A percentile compares a stretch with the other conserved stretches of the same genome.
phyloP scores from a whole-genome alignment of 805 yeast genomes.

The Starmerella etchellsii region DNA sequence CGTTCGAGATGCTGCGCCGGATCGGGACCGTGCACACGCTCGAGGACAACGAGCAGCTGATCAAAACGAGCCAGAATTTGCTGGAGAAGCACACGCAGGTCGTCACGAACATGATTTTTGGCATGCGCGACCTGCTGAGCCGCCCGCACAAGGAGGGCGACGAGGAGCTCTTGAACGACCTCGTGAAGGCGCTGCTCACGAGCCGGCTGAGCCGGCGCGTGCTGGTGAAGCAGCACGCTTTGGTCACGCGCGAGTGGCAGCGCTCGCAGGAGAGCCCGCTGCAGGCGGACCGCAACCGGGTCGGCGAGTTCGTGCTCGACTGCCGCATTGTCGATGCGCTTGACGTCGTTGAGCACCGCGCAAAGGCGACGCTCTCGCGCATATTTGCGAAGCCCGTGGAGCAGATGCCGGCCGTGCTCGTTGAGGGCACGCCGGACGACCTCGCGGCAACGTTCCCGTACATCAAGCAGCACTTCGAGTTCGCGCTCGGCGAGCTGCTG shows the following conservation, averaged over 20 bases:
- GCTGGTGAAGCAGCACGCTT: slow-evolving; percentile 80
- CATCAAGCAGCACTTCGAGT: slow-evolving; percentile 74
- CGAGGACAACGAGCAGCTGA: slow-evolving; percentile 64
- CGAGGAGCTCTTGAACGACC: slow-evolving; percentile 49
- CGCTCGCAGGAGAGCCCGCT: slow-evolving; percentile 24
- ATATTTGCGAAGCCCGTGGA: slow-evolving; percentile 23
- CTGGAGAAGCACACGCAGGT: slow-evolving; percentile 66
- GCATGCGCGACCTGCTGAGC: slow-evolving; percentile 53
- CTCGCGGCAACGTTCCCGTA: slow-evolving; percentile 55
- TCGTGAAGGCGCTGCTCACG: slow-evolving; percentile 65
- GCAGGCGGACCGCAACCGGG: slow-evolving; percentile 16
- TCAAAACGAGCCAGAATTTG: slow-evolving; percentile 47
- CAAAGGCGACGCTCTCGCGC: slow-evolving; percentile 27
- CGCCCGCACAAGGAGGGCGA: slow-evolving; percentile 43
- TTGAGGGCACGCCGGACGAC: slow-evolving; percentile 47
- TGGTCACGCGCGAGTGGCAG: slow-evolving; percentile 49
- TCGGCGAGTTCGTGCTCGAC: slow-evolving; percentile 69
- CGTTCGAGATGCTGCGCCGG: slow-evolving; percentile 73
- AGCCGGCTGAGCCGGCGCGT: slow-evolving; percentile 83
- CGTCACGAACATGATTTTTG: slow-evolving; percentile 83
- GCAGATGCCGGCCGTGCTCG: slow-evolving; percentile 55
- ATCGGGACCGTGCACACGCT: slow-evolving; percentile 53
- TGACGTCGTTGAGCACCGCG: slow-evolving; percentile 17
- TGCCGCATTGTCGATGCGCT: slow-evolving; percentile 45
- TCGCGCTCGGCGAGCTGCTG: slow-evolving; percentile 73